Percentiles rank a stretch among this genome's conserved stretches.
Evolutionary conservation across 352 stramenopile species (phyloP).

Genomic region (Globisporangium cylindrosporum): DNA sequence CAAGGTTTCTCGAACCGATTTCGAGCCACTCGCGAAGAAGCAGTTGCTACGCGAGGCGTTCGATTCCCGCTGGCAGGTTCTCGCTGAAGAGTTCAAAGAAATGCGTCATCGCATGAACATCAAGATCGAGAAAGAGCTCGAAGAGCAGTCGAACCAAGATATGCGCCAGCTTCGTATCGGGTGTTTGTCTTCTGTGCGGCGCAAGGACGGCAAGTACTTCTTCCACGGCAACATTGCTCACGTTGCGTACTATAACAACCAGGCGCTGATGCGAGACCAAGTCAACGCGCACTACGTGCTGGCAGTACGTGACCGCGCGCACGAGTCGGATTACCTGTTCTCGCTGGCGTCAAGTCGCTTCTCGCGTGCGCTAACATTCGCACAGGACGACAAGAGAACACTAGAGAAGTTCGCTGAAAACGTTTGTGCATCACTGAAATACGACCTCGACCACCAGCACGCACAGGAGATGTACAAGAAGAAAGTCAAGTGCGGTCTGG

Average conservation of each 20-base stretch:
- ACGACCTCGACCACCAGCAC: conserved; percentile 72
- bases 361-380: conserved; percentile 49
- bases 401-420: conserved; percentile 78
- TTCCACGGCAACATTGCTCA: conserved; percentile 83
- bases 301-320: conserved; percentile 51
- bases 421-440: conserved; percentile 77
- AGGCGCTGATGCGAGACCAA: conserved; percentile 54
- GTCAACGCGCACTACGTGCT: conserved; percentile 78
- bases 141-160: conserved; percentile 56
- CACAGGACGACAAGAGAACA: conserved; percentile 57
- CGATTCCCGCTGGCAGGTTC: conserved; percentile 48
- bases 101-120: conserved; percentile 70
- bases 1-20: conserved; percentile 65
- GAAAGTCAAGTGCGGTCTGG: conserved; percentile 63
- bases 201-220: conserved; percentile 78
- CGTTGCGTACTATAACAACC: conserved; percentile 79
- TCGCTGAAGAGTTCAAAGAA: conserved; percentile 61
- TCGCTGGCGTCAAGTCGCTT: conserved; percentile 68
- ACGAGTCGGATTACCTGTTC: conserved; percentile 79
- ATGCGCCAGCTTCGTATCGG: conserved; percentile 69
- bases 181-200: conserved; percentile 53
- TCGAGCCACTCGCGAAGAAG: conserved; percentile 81
- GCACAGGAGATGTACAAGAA: conserved; percentile 76
- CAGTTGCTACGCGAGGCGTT: conserved; percentile 75
- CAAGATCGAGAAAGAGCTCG: conserved; percentile 68